Base-by-base conservation (phyloP, 768 basidiomycete species). In the Gloeophyllum trabeum region DNA sequence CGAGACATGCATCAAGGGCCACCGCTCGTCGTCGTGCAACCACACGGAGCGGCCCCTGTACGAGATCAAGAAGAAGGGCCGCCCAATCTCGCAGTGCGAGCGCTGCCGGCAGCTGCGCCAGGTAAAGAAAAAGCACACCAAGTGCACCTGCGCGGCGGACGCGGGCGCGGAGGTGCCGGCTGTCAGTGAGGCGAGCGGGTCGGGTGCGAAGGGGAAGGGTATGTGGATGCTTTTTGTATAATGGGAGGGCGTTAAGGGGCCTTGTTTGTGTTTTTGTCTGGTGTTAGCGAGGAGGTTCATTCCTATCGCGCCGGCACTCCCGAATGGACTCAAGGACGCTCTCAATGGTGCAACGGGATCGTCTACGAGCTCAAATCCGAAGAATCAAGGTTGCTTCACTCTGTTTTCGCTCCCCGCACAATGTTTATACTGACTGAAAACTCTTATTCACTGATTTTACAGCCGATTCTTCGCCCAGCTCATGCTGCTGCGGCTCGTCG, bases 1-100 rank as follows among this genome's bases (percentile, higher is more conserved):
- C 60, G 85, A 84, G 66, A 82, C 88, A 10, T 96, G 92, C 61
- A 92, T 93, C 57, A 92, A 92, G 62, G 92, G 92, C 0, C 91
- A 96, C 54, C 79, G 92, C 41, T 92, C 91, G 10, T 90, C 89
- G 2, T 77, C 77, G 12, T 96, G 92, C 58, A 73, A 74, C 38
- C 92, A 96, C 56, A 78, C 78, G 23, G 86, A 90, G 51, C 70
- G 92, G 16, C 89, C 90, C 3, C 68, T 96, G n/a, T 91, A 87
- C 48, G 88, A 93, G 58, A 80, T 94, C 45, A 88, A 91, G 70
- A 87, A 84, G 67, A 92, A 94, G 57, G 92, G 92, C 2, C 73
- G 92, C 5, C 92, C 92, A 0, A 75, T 90, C 13, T 89, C 91
- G 5, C 91, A 94, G 57, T 96, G 92, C 62, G 70, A 75, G 42